Evolutionary conservation across 2,329 filamentous ascomycete genomes (phyloP), one percentile per base, ranked within the genome.

Genomic region (Ophiosphaerella korrae): DNA sequence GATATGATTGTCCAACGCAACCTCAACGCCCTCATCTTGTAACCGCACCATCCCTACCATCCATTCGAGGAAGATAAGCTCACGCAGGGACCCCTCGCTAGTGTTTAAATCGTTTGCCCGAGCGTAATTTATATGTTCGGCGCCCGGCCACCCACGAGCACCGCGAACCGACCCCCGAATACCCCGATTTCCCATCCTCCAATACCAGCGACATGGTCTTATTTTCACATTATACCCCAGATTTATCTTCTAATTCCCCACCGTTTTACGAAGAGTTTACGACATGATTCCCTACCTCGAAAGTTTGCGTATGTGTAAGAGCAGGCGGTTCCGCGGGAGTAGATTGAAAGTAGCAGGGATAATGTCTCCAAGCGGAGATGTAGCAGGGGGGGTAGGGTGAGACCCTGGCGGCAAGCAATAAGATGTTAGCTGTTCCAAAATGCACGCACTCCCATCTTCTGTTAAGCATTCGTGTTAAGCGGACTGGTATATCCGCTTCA

Each of bases 1-100:
- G 78, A 81, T 58, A 81, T 80, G 78, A 81, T 81, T 58, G 78
- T 81, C 44, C 78, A 80, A 63, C 76, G 78, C 50, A 81, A 81
- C 58, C 70, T 81, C 60, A 78, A 80, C 57, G 75, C 75, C 38
- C 66, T 81, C 55, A 80, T 81, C 50, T 63, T 75, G 46, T 75
- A 62, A 73, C 50, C 18, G 35, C 29, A 29, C 36, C 42, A 34
- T 34, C 29, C 35, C n/a, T 33, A 14, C 29, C 34, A n/a, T 36
- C 36, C 14, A 33, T 34, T 46, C 13, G 32, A 26, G 23, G 42
- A 36, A 46, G 29, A 18, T 18, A 40, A 46, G 40, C 40, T 46
- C 36, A 46, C 40, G 36, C 37, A 40, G 44, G 44, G 29, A 32
- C 9, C 36, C 36, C 23, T 35, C 23, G 32, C 32, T 33, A 44